Conservation (phyloP, 2,329 filamentous ascomycete genomes). For the Stemphylium beticola region DNA sequence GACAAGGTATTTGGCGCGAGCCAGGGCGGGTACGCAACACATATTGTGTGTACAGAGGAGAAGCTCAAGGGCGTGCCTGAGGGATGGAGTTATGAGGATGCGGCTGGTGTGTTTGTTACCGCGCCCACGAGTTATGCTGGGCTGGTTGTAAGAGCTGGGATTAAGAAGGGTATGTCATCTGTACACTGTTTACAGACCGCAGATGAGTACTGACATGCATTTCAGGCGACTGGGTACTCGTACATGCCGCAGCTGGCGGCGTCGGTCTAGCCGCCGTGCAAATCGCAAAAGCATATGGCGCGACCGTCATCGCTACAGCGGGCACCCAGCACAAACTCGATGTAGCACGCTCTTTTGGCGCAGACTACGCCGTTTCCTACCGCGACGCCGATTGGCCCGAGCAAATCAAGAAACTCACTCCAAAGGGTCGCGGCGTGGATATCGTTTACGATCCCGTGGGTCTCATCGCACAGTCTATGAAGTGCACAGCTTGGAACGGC, state of each 20-base stretch:
- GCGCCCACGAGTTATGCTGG: conserved; percentile 88
- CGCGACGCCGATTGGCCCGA: conserved; percentile 66
- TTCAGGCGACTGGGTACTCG: conserved; percentile 79
- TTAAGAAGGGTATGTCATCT: conserved; percentile 62
- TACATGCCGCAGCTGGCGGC: conserved; percentile 91
- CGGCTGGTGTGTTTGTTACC: conserved; percentile 89
- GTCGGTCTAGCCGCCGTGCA: conserved; percentile 92
- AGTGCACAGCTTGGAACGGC: conserved; percentile 93
- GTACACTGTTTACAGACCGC: background rate
- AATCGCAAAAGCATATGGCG: conserved; percentile 89
- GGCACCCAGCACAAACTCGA: conserved; percentile 80
- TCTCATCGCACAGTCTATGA: conserved; percentile 83
- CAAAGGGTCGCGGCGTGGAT: conserved; percentile 76
- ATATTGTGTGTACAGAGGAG: conserved; percentile 70
- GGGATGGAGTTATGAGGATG: conserved; percentile 83
- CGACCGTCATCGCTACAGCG: conserved; percentile 91
- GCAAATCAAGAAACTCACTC: conserved; percentile 78
- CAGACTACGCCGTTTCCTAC: conserved; percentile 84
- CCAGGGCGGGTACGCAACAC: conserved; percentile 86
- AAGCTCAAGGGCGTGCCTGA: conserved; percentile 74
- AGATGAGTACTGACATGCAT: background rate
- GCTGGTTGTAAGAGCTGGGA: conserved; percentile 75
- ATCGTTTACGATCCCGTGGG: conserved; percentile 96
- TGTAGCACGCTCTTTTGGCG: conserved; percentile 80
- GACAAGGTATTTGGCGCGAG: conserved; percentile 84